These are phyloP conservation scores for Mycosarcoma maydis DNA, from an alignment of 1,284 basidiomycete genomes.

Conservation along the genomic window DNA sequence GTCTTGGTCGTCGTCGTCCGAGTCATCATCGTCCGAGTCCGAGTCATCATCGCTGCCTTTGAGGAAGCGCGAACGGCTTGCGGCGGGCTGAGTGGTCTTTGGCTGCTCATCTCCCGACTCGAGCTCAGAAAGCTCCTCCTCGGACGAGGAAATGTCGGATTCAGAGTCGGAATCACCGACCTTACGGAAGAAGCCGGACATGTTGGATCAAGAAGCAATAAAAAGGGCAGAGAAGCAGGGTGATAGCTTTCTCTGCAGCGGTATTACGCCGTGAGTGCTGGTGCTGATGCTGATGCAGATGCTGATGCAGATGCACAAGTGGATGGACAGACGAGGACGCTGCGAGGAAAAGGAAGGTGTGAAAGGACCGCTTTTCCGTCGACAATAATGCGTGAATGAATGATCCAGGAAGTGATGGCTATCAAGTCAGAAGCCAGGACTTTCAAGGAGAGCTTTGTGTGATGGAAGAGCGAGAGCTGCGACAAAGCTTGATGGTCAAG, in stretches of 20 bases:
- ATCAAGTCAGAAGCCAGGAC: conserved; percentile 27
- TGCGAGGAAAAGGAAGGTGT: conserved; percentile 48
- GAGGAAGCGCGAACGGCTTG: conserved; percentile 48
- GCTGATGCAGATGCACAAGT: background rate
- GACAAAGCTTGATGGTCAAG: conserved; percentile 20
- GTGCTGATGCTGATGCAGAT: background rate
- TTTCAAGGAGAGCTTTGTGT: conserved; percentile 23
- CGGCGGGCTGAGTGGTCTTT: conserved; percentile 48
- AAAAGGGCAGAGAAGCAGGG: conserved; percentile 26
- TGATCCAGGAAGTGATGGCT: conserved; percentile 37
- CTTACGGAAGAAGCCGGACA: conserved; percentile 66
- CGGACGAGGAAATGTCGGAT: conserved; percentile 62
- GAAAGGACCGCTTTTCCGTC: conserved; percentile 42
- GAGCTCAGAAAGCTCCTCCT: conserved; percentile 65
- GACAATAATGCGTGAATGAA: no score
- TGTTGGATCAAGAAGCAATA: conserved; percentile 12
- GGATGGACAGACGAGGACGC: conserved; percentile 7
- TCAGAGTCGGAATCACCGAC: conserved; percentile 65
- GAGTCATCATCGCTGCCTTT: conserved; percentile 54
- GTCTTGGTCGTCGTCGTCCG: conserved; percentile 49
- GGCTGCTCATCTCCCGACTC: conserved; percentile 61
- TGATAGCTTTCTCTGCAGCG: conserved; percentile 18
- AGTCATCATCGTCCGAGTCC: conserved; percentile 50
- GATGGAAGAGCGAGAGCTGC: conserved; percentile 16
- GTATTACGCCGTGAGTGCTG: background rate